phyloP scores from a whole-genome alignment of 2,329 filamentous ascomycete genomes.

The Colletotrichum simmondsii region DNA sequence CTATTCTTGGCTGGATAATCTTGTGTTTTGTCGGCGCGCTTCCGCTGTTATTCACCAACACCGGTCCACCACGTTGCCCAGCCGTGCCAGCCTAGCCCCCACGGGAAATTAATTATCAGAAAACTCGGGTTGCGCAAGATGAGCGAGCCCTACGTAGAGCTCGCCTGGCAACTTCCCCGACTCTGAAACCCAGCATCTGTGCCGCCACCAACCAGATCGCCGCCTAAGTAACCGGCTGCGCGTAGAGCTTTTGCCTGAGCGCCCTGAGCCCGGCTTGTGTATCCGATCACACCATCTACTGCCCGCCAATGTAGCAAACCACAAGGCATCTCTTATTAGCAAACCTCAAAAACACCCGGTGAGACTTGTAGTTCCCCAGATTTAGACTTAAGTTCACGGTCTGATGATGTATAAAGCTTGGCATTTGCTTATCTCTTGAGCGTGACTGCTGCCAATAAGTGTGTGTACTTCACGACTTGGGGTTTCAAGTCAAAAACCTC shows the following conservation, averaged over 20 bases:
- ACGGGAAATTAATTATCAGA: not conserved
- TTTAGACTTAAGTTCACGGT: not conserved
- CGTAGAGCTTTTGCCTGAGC: not conserved
- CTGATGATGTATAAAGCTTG: not conserved
- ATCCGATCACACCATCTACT: constrained; percentile 21
- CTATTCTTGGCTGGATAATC: not conserved
- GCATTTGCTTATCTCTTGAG: not conserved
- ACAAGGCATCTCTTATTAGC: not conserved
- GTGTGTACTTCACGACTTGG: not conserved
- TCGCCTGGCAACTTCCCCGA: not conserved
- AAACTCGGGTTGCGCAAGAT: not conserved
- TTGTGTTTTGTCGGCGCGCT: not conserved
- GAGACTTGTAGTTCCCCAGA: not conserved
- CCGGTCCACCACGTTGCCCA: not conserved
- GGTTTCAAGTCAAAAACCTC: not conserved
- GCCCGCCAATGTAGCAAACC: not conserved
- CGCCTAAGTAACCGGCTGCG: not conserved
- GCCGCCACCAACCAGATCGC: not conserved
- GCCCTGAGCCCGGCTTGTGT: constrained; percentile 3
- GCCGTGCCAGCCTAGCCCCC: not conserved
- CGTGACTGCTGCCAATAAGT: not conserved
- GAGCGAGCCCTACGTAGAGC: not conserved
- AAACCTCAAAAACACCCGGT: not conserved
- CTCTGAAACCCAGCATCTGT: constrained; percentile 6
- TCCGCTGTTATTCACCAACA: not conserved